phyloP scores from a whole-genome alignment of 1,284 basidiomycete species.

The Leccinum griseonigrum region DNA sequence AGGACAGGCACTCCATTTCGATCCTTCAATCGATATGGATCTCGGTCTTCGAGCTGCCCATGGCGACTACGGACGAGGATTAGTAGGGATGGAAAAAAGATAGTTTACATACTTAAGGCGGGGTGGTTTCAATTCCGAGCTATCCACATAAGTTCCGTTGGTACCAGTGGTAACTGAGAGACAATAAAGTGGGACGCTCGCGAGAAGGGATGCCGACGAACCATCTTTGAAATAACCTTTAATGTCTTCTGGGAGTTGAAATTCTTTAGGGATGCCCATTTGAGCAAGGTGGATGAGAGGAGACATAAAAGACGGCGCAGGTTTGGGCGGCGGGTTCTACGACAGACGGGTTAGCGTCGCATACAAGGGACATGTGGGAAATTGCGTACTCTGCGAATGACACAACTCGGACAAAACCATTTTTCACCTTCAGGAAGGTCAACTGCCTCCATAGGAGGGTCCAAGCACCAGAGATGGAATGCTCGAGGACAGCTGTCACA shows the following conservation, averaged over 20 bases:
- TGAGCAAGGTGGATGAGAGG: conserved; percentile 69
- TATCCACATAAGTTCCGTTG: conserved; percentile 77
- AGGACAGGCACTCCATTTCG: conserved; percentile 78
- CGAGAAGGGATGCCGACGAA: conserved; percentile 36
- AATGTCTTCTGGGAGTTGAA: conserved; percentile 87
- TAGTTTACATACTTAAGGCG: conserved; percentile 61
- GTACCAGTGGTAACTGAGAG: conserved; percentile 66
- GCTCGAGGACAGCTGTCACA: conserved; percentile 97
- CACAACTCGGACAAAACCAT: conserved; percentile 91
- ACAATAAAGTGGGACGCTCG: conserved; percentile 15
- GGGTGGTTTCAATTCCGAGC: conserved; percentile 71
- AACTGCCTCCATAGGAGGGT: conserved; percentile 88
- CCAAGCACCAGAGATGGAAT: conserved; percentile 95
- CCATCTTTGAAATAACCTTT: conserved; percentile 85
- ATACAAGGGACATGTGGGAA: conserved; percentile 7
- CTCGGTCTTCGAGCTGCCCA: conserved; percentile 88
- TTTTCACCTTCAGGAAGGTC: conserved; percentile 84
- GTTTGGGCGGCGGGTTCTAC: conserved; percentile 65
- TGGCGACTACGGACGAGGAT: conserved; percentile 61
- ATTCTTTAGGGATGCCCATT: conserved; percentile 73
- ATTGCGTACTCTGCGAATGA: conserved; percentile 58
- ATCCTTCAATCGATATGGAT: conserved; percentile 86
- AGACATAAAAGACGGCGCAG: conserved; percentile 56
- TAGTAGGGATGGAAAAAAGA: conserved; percentile 10
- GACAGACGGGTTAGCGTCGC: conserved; percentile 16